phyloP scores from a whole-genome alignment of 306 rosid species.

The Quercus robur region DNA sequence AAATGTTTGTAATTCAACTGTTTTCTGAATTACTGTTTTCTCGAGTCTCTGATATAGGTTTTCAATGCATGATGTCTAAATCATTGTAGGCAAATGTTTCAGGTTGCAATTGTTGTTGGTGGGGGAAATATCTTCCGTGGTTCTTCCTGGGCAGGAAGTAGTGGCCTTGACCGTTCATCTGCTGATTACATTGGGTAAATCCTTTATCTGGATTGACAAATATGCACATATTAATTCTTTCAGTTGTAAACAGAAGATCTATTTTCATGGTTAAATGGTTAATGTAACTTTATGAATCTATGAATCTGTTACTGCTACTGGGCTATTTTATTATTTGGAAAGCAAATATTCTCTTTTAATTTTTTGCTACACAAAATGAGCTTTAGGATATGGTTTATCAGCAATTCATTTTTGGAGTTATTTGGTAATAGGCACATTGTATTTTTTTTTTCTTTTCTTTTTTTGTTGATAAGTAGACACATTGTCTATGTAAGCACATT shows the following conservation, averaged over 20 bases:
- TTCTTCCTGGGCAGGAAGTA: slow-evolving; percentile 81
- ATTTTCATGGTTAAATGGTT: not conserved
- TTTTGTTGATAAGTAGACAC: too few relatives aligned
- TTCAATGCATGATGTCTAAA: not conserved
- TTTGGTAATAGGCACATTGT: not conserved
- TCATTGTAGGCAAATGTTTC: slow-evolving; percentile 36
- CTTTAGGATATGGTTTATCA: too few relatives aligned
- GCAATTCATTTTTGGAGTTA: not conserved
- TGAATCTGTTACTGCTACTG: not conserved
- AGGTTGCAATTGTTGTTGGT: slow-evolving; percentile 97
- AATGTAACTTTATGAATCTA: not conserved
- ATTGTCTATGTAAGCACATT: too few relatives aligned
- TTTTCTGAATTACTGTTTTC: not conserved
- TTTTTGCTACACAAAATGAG: not conserved
- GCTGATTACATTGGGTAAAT: slow-evolving; percentile 94
- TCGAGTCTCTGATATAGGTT: not conserved
- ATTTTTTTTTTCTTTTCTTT: not conserved
- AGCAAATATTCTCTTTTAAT: not conserved
- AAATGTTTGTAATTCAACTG: not conserved
- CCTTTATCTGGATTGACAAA: slow-evolving; percentile 1
- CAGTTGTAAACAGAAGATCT: not conserved
- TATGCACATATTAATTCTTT: not conserved
- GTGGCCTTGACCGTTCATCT: slow-evolving; percentile 95
- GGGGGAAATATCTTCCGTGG: slow-evolving; percentile 98
- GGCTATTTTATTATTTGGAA: not conserved